Evolutionary conservation across 129 eudicot genomes (phyloP).

Genomic region (Erigeron canadensis): DNA sequence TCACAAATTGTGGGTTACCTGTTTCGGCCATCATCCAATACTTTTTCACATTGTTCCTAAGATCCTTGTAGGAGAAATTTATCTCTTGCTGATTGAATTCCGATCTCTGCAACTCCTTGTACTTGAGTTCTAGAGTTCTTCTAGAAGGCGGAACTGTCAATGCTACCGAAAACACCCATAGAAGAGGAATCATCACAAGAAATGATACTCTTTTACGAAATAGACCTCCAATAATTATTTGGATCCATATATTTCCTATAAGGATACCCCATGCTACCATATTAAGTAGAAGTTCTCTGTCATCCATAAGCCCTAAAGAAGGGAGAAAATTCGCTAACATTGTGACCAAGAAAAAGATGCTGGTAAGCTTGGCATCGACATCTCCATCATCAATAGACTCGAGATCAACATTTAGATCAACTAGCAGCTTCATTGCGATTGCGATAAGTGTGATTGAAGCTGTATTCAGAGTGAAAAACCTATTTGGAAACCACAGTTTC

Average conservation of each 20-base stretch:
- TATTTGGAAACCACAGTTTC: slow-evolving; percentile 43
- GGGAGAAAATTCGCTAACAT: slow-evolving; percentile 22
- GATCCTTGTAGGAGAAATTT: not conserved
- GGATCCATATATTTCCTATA: not conserved
- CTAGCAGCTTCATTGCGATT: slow-evolving; percentile 41
- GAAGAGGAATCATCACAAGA: too few relatives aligned
- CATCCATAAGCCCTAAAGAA: not conserved
- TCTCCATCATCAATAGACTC: too few relatives aligned
- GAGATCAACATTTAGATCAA: slow-evolving; percentile 35
- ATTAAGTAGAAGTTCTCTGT: slow-evolving; percentile 10
- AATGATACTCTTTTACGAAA: too few relatives aligned
- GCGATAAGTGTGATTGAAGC: too few relatives aligned
- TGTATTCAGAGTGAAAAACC: slow-evolving; percentile 38
- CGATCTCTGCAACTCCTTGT: not conserved
- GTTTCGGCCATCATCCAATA: not conserved
- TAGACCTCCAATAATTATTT: too few relatives aligned
- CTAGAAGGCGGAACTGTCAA: slow-evolving; percentile 8
- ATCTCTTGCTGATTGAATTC: not conserved
- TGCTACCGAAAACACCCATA: slow-evolving; percentile 9
- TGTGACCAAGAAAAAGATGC: slow-evolving; percentile 6
- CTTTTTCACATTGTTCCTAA: not conserved
- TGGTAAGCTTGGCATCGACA: too few relatives aligned
- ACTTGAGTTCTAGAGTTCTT: slow-evolving; percentile 5
- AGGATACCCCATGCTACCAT: slow-evolving; percentile 8
- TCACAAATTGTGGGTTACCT: not conserved